phyloP scores from a whole-genome alignment of 106 monocot genomes.

The Dendrobium chrysotoxum region DNA sequence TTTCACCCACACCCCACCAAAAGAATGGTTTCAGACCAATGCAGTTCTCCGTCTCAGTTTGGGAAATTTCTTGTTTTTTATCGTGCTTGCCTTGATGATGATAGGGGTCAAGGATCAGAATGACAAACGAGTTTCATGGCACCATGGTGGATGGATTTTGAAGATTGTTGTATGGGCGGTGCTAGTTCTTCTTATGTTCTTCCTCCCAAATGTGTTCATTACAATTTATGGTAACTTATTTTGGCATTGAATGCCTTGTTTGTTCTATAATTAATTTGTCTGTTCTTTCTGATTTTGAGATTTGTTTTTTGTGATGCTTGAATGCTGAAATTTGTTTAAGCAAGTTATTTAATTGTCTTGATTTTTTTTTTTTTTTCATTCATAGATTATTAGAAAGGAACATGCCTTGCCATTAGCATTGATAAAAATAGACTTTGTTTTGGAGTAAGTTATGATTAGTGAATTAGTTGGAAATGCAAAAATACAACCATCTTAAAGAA shows the following conservation, averaged over 20 bases:
- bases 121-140: constrained; percentile 79
- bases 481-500: too few relatives aligned
- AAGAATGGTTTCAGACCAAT: constrained; percentile 91
- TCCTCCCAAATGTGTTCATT: constrained; percentile 73
- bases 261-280: neutral
- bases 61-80: constrained; percentile 93
- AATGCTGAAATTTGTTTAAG: neutral
- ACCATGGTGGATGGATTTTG: constrained; percentile 91
- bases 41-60: constrained; percentile 89
- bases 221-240: constrained; percentile 63
- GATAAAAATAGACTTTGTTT: neutral
- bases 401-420: neutral
- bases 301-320: neutral
- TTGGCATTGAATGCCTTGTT: neutral
- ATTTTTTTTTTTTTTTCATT: neutral
- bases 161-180: constrained; percentile 67
- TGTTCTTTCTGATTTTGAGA: neutral
- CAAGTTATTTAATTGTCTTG: neutral
- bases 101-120: constrained; percentile 93
- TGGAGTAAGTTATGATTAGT: neutral
- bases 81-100: constrained; percentile 69
- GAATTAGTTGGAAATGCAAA: neutral
- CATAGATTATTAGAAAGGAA: neutral
- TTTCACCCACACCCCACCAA: constrained; percentile 51
- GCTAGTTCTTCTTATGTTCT: constrained; percentile 82